These are phyloP conservation scores for Cladosporium colombiae DNA, from an alignment of 2,329 filamentous ascomycete genomes.

Conservation along the genomic window DNA sequence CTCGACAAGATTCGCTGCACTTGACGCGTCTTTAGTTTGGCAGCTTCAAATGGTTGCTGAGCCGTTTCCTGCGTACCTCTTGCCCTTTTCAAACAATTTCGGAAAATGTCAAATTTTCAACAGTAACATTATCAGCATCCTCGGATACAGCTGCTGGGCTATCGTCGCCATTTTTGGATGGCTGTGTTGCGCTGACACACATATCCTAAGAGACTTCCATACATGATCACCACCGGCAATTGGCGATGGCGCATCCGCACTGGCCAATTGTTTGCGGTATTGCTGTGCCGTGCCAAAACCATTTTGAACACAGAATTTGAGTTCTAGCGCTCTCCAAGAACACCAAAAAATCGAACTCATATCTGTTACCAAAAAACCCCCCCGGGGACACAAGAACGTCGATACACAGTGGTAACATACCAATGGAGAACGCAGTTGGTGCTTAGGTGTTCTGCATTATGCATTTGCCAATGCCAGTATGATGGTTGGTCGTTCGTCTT, in stretches of 20 bases:
- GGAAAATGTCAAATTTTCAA: neutral
- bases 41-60: neutral
- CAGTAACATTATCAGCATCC: neutral
- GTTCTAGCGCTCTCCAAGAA: neutral
- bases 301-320: neutral
- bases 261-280: neutral
- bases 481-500: neutral
- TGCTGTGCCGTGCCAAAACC: neutral
- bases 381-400: neutral
- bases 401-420: neutral
- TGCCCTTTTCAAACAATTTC: too few species aligned
- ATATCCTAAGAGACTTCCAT: neutral
- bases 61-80: neutral
- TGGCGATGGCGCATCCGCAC: neutral
- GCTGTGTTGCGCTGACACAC: neutral
- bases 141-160: neutral
- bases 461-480: neutral
- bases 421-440: neutral
- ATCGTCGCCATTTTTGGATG: neutral
- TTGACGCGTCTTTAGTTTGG: neutral
- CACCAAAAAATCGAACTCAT: neutral
- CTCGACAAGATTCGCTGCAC: neutral
- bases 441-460: neutral
- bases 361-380: neutral
- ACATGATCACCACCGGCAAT: neutral